Evolutionary conservation across 306 rosid genomes (phyloP).

Genomic region (Ammopiptanthus mongolicus): DNA sequence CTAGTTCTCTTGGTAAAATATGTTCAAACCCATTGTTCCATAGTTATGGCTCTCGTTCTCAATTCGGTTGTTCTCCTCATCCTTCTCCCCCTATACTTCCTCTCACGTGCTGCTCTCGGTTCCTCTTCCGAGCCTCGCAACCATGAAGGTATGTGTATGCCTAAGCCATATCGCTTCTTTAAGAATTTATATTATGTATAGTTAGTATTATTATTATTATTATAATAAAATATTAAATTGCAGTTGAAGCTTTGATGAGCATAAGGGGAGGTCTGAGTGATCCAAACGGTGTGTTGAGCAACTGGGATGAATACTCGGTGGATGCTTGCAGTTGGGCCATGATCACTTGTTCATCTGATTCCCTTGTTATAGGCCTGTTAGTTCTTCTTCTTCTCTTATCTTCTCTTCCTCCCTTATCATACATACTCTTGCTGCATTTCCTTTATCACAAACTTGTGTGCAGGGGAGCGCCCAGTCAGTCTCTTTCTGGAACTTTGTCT

Average conservation of each 20-base stretch:
- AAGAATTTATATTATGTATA: no score
- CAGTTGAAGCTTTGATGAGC: constrained; percentile 77
- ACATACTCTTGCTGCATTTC: background rate
- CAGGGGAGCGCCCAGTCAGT: constrained; percentile 97
- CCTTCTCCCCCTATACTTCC: constrained; percentile 18
- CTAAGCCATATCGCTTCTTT: background rate
- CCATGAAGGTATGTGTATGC: constrained; percentile 60
- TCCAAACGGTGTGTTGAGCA: constrained; percentile 71
- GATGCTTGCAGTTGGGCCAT: constrained; percentile 98
- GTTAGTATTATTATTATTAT: no score
- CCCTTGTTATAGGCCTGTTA: constrained; percentile 71
- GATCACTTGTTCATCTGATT: constrained; percentile 86
- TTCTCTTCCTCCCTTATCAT: background rate
- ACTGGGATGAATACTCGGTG: constrained; percentile 91
- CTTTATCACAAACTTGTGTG: background rate
- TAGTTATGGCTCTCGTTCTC: constrained; percentile 38
- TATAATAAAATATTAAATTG: background rate
- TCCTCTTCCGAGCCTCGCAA: constrained; percentile 77
- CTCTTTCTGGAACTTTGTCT: constrained; percentile 80
- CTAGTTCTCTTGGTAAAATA: background rate
- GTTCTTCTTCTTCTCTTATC: constrained; percentile 25
- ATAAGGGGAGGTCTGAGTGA: constrained; percentile 50
- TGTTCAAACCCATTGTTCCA: background rate
- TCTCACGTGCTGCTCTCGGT: constrained; percentile 27
- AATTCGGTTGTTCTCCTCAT: constrained; percentile 10